These are phyloP conservation scores for Mortierella sp. DNA, from an alignment of 371 early-diverging fungal species.

Conservation along the genomic window DNA sequence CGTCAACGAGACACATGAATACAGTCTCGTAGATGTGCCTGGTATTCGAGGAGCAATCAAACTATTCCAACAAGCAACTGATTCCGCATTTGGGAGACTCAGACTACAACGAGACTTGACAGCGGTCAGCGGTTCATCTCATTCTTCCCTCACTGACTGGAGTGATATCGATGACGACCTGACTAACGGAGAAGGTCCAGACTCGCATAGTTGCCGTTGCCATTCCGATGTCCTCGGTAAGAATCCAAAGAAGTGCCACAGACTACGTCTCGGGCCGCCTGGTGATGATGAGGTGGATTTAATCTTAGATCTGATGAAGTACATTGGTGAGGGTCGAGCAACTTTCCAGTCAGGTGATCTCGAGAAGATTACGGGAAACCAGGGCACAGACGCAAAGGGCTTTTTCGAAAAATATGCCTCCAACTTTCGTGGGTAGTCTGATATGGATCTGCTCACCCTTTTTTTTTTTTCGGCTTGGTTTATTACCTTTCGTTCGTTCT, in stretches of 20 bases:
- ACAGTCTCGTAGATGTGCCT: not conserved
- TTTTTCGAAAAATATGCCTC: conserved; percentile 23
- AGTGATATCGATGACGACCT: too few species aligned
- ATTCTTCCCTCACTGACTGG: not conserved
- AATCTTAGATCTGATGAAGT: conserved; percentile 33
- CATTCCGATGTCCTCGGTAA: not conserved
- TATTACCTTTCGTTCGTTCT: too few species aligned
- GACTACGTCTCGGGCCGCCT: conserved; percentile 19
- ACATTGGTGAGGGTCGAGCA: conserved; percentile 32
- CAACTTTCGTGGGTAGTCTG: conserved; percentile 20
- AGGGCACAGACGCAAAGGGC: conserved; percentile 11
- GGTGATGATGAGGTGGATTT: conserved; percentile 31
- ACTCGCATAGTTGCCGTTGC: too few species aligned
- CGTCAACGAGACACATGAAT: not conserved
- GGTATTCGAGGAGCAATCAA: not conserved
- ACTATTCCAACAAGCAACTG: conserved; percentile 5
- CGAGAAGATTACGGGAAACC: conserved; percentile 34
- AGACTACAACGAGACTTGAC: not conserved
- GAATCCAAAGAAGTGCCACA: conserved; percentile 6
- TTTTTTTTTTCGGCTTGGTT: too few species aligned
- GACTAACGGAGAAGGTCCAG: too few species aligned
- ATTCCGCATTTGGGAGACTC: not conserved
- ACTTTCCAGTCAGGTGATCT: conserved; percentile 41
- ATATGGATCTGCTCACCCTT: not conserved
- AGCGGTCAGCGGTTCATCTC: not conserved